A percentile compares a stretch with the other conserved stretches of the same genome.
These are phyloP conservation scores for Lupinus albus DNA, from an alignment of 306 rosid genomes.

Conservation along the genomic window DNA sequence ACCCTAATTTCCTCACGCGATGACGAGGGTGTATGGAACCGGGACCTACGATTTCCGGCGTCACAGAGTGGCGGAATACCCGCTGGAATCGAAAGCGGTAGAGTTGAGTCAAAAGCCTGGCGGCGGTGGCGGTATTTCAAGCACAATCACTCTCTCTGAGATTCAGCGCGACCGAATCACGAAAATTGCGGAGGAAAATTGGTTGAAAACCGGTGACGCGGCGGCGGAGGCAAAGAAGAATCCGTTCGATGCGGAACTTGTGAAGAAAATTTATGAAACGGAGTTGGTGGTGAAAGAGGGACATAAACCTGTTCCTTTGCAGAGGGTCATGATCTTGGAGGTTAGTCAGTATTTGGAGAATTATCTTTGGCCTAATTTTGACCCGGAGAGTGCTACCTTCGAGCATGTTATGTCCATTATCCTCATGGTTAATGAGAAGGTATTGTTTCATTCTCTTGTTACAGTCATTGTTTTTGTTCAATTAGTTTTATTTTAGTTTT, in stretches of 20 bases:
- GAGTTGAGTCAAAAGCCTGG: slow-evolving; percentile 57
- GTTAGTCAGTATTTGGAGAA: slow-evolving; percentile 95
- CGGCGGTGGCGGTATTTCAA: slow-evolving; percentile 51
- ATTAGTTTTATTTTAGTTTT: too few relatives aligned
- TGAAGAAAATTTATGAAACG: slow-evolving; percentile 71
- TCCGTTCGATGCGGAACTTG: slow-evolving; percentile 68
- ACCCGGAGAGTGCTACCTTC: slow-evolving; percentile 64
- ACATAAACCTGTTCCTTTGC: slow-evolving; percentile 77
- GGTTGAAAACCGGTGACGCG: slow-evolving; percentile 62
- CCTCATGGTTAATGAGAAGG: slow-evolving; percentile 94
- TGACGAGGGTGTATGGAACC: slow-evolving; percentile 91
- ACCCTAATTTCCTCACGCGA: slow-evolving; percentile 26
- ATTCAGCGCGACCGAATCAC: slow-evolving; percentile 90
- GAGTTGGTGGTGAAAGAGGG: slow-evolving; percentile 73
- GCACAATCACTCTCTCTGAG: slow-evolving; percentile 77
- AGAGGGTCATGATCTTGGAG: slow-evolving; percentile 92
- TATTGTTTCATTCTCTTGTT: slow-evolving; percentile 20
- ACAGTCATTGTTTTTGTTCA: not conserved
- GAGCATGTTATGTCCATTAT: slow-evolving; percentile 96
- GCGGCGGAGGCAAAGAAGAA: slow-evolving; percentile 26
- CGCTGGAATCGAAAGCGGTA: slow-evolving; percentile 51
- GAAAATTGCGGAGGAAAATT: slow-evolving; percentile 75
- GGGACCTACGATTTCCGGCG: slow-evolving; percentile 87
- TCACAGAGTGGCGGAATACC: slow-evolving; percentile 94
- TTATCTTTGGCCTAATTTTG: slow-evolving; percentile 84